These are phyloP conservation scores for Lupinus albus DNA, from an alignment of 306 rosid species.

Conservation along the genomic window DNA sequence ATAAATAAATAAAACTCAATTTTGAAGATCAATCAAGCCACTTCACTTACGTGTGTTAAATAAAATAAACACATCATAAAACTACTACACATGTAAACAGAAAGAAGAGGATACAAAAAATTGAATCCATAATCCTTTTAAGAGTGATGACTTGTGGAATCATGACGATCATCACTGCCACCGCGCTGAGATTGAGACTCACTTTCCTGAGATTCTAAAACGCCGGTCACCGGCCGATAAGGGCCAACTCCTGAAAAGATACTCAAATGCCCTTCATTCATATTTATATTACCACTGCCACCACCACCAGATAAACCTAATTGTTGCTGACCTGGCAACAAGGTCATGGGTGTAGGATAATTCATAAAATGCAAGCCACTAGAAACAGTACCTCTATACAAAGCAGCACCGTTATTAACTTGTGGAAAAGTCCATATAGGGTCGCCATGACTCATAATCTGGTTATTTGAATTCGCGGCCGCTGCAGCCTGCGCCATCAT, in stretches of 20 bases:
- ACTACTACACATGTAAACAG: slow-evolving; percentile 52
- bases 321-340: slow-evolving; percentile 63
- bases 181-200: slow-evolving; percentile 70
- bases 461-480: slow-evolving; percentile 57
- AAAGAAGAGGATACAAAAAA: slow-evolving; percentile 34
- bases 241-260: slow-evolving; percentile 65
- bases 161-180: slow-evolving; percentile 57
- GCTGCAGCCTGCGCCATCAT: slow-evolving; percentile 43
- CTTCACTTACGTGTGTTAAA: slow-evolving; percentile 76
- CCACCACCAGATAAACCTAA: slow-evolving; percentile 36
- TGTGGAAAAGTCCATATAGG: slow-evolving; percentile 91
- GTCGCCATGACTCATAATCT: slow-evolving; percentile 76
- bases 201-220: slow-evolving; percentile 57
- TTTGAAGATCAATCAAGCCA: slow-evolving; percentile 53
- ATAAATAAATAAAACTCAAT: slow-evolving; percentile 39
- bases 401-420: slow-evolving; percentile 55
- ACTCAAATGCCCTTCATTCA: slow-evolving; percentile 57
- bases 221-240: slow-evolving; percentile 48
- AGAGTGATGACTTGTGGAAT: slow-evolving; percentile 65
- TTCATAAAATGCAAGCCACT: slow-evolving; percentile 85
- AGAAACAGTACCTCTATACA: slow-evolving; percentile 68
- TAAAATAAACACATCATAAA: slow-evolving; percentile 57
- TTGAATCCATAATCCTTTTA: slow-evolving; percentile 35
- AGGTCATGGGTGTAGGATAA: slow-evolving; percentile 64
- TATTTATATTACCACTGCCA: slow-evolving; percentile 26